Percentiles rank a stretch among this genome's conserved stretches.
Evolutionary conservation across 345 rosid species (phyloP).

Genomic region (Citrus maxima): DNA sequence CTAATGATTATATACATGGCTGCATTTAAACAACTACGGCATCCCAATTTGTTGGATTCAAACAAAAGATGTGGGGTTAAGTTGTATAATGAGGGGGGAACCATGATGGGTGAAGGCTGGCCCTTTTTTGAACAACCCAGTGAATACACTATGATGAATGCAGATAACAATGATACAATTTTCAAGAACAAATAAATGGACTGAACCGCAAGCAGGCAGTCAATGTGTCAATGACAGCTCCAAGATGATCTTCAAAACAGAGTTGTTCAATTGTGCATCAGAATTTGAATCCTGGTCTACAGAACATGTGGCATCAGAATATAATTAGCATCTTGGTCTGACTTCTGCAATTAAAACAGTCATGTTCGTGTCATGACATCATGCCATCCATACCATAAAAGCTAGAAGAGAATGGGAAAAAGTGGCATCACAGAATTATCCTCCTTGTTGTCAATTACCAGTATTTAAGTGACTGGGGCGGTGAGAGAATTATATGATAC

Average conservation of each 20-base stretch:
- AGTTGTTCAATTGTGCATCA: constrained; percentile 79
- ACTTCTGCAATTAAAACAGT: constrained; percentile 44
- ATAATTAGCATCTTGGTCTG: constrained; percentile 45
- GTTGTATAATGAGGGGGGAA: background rate
- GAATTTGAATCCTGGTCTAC: constrained; percentile 90
- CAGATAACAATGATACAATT: background rate
- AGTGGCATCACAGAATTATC: background rate
- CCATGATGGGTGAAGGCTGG: background rate
- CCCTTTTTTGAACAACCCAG: background rate
- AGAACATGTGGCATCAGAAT: constrained; percentile 69
- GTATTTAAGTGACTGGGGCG: background rate
- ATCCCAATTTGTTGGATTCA: background rate
- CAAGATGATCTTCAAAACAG: constrained; percentile 94
- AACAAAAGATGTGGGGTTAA: background rate
- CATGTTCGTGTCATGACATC: constrained; percentile 5
- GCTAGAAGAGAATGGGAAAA: background rate
- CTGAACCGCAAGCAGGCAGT: constrained; percentile 8
- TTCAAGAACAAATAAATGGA: background rate
- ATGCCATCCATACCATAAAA: background rate
- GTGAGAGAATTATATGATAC: background rate
- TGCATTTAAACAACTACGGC: background rate
- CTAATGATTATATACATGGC: background rate
- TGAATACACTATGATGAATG: background rate
- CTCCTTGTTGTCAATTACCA: background rate
- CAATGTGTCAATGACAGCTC: constrained; percentile 90